Base-by-base conservation (phyloP, 495 filamentous ascomycete species). In the Annulohypoxylon maeteangense region DNA sequence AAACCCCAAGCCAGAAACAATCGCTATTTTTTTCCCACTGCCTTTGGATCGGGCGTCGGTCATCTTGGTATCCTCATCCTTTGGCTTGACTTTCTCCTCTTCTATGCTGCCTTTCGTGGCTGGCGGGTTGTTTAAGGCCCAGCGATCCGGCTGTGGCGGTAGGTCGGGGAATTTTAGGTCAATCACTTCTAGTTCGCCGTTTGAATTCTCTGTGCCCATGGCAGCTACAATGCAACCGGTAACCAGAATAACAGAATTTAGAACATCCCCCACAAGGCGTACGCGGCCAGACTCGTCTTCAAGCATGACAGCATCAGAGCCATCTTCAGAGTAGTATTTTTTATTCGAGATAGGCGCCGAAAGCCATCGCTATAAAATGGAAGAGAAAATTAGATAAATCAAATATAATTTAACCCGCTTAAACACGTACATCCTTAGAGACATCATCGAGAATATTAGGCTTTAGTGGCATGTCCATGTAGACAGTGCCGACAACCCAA, bases 251-350 rank as follows among this genome's bases (percentile, higher is more conserved):
- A 89, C 84, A 10, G 84, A 81, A 59, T 85, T 78, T 36, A 98
- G 79, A 11, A 86, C 75, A 32, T 84, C 80, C 0, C 96, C 96
- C 5, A 90, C 88, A 5, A 99, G 82, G 7, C 91, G 86, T 63
- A 99, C 80, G n/a, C 96, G 90, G 22, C 96, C 96, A 6, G 93
- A 97, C 76, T 98, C 95, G 76, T 99, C 96, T 77, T 99, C 96
- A 36, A 99, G 83, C 89, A 94, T 97, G 54, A 90, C 87, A 38
- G 92, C 83, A 68, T 92, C 89, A 1, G 78, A 71, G 27, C 85
- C 89, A 16, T 85, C 84, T 1, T 82, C 83, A n/a, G 82, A 76
- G 64, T 87, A 81, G 78, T 96, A 98, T 63, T 94, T 95, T 60
- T 89, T 86, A 51, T 90, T 83, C n/a, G 90, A 85, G 25, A 90